Evolutionary conservation across 2,329 filamentous ascomycete species (phyloP).

Genomic region (Curvularia lunata): DNA sequence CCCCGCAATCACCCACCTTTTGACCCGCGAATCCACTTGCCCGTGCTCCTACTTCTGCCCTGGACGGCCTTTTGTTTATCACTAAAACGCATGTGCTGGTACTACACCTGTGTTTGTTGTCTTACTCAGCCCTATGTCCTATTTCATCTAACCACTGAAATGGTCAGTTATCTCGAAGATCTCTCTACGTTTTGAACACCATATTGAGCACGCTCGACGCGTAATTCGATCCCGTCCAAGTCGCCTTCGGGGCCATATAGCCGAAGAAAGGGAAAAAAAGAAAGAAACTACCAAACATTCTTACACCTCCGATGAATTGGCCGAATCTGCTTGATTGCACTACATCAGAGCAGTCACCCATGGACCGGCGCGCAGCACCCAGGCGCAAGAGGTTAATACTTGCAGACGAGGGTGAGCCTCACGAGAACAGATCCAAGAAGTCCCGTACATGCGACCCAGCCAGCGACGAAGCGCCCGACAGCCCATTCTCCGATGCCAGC

Average conservation of each 20-base stretch:
- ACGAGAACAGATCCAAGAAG: constrained; percentile 11
- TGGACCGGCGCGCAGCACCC: constrained; percentile 10
- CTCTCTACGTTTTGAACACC: not conserved
- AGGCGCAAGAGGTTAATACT: constrained; percentile 1
- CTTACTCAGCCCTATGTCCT: not conserved
- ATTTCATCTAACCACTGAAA: not conserved
- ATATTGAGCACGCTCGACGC: not conserved
- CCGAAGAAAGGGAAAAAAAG: not conserved
- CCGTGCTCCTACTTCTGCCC: constrained; percentile 1
- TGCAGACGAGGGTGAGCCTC: constrained; percentile 7
- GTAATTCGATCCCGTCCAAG: not conserved
- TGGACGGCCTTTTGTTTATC: constrained; percentile 1
- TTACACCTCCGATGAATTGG: not conserved
- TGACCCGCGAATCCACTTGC: constrained; percentile 10
- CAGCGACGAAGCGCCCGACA: constrained; percentile 3
- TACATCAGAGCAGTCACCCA: constrained; percentile 3
- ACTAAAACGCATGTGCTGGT: not conserved
- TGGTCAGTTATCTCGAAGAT: not conserved
- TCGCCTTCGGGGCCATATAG: not conserved
- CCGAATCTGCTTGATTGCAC: not conserved
- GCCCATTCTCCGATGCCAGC: not conserved
- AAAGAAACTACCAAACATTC: not conserved
- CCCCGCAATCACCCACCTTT: constrained; percentile 22
- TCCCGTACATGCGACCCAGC: constrained; percentile 8
- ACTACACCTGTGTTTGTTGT: constrained; percentile 1